Evolutionary conservation across 1,139 yeast genomes (phyloP).

Genomic region (Hyphopichia buzzinii): DNA sequence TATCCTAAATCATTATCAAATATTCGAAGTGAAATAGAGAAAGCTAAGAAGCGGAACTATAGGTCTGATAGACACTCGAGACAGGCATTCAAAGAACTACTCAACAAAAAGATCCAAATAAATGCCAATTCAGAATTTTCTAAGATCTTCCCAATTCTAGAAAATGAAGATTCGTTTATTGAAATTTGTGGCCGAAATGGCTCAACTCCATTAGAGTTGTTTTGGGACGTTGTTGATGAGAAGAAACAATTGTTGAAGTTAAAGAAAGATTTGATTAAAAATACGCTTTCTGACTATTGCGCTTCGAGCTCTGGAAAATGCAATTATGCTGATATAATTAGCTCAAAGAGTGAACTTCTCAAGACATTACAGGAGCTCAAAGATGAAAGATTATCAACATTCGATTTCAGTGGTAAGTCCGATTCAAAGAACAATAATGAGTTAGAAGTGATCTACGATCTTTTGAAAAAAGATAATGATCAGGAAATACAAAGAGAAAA

Average conservation of each 20-base stretch:
- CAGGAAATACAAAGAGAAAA: conserved; percentile 13
- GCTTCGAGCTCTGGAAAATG: conserved; percentile 9
- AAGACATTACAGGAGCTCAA: conserved; percentile 15
- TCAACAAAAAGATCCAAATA: conserved; percentile 42
- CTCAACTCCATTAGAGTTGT: conserved; percentile 74
- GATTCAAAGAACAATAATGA: conserved; percentile 18
- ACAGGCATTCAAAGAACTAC: conserved; percentile 49
- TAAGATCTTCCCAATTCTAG: conserved; percentile 51
- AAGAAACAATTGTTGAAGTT: conserved; percentile 55
- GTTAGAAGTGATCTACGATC: conserved; percentile 23
- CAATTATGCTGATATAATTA: conserved; percentile 16
- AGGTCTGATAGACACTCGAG: conserved; percentile 66
- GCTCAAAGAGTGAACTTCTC: conserved; percentile 19
- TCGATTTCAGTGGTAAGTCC: conserved; percentile 12
- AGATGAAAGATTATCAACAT: conserved; percentile 27
- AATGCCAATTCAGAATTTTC: conserved; percentile 60
- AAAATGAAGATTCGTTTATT: conserved; percentile 57
- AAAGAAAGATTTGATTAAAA: conserved; percentile 59
- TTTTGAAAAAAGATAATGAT: conserved; percentile 23
- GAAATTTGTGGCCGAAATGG: conserved; percentile 76
- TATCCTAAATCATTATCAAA: conserved; percentile 33
- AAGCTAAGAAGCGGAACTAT: conserved; percentile 38
- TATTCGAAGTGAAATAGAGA: conserved; percentile 35
- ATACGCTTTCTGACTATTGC: conserved; percentile 39
- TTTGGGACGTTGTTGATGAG: conserved; percentile 73